Base-by-base conservation (phyloP, 768 basidiomycete species). In the Rhodotorula paludigena region DNA sequence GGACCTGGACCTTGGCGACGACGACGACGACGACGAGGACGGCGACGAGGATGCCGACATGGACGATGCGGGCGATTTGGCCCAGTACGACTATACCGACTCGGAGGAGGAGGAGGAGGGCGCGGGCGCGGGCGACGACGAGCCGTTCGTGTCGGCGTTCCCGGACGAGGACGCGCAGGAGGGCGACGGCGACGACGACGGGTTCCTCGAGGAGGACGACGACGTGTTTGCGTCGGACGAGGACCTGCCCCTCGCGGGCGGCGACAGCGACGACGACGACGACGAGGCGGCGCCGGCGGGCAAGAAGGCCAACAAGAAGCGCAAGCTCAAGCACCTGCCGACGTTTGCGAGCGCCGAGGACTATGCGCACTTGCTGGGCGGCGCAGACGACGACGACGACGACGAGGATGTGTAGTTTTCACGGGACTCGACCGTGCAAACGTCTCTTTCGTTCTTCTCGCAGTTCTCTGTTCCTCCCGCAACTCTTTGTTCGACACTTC, bases 331-430 rank as follows among this genome's bases (percentile, higher is more conserved):
- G 63, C 65, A 69, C 48, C 51, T 76, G 45, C 75, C 74, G 15
- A 61, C 62, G 39, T 76, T 76, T 44, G 75, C 70, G n/a, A 68
- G 64, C 35, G 74, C 73, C 15, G 73, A 74, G 21, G 75, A 75
- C 47, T 76, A 73, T 32, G 71, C 69, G 25, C 67, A 74, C 33
- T 42, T 76, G 5, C 45, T 76, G 6, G 69, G 69, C 11, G 69
- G 58, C 21, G 52, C 49, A 25, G 71, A 72, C 63, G 73, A 74
- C 38, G 71, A 68, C 36, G 67, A 72, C n/a, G 54, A 62, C 54
- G 25, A 15, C 5, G 51, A 11, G 32, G 41, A 4, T 30, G 21
- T 55, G 33, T 53, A 44, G 38, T 10, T 15, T 2, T 30, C 16
- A n/a, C 28, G 28, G 41, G n/a, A 10, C 28, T 16, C 10, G 15